Percentiles rank a stretch among this genome's conserved stretches.
Evolutionary conservation across 257 asterid species (phyloP).

Genomic region (Anisodus tanguticus): DNA sequence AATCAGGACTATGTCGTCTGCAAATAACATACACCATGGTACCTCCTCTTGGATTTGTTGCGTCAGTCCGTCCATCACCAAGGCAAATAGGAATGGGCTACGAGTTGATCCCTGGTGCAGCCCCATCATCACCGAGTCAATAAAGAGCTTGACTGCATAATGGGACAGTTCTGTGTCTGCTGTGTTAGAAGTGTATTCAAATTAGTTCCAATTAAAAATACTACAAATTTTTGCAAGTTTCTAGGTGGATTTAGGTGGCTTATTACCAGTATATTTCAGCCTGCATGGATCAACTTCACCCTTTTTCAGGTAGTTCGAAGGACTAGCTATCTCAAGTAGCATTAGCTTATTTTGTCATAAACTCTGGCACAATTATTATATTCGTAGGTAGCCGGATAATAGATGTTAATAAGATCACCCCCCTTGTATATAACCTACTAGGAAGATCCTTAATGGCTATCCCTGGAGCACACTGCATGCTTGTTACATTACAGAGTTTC

Average conservation of each 20-base stretch:
- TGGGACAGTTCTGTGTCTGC: neutral
- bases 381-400: neutral
- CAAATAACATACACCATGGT: no score
- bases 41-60: no score
- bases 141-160: neutral
- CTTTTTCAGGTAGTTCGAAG: neutral
- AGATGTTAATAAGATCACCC: neutral
- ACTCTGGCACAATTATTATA: neutral
- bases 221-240: neutral
- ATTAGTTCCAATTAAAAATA: constrained; percentile 16
- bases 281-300: neutral
- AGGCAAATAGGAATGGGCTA: no score
- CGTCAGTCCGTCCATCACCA: no score
- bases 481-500: neutral
- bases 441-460: constrained; percentile 15
- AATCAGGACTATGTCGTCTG: no score
- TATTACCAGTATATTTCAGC: neutral
- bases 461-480: neutral
- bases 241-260: neutral
- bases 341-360: neutral
- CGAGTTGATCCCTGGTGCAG: no score
- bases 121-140: neutral
- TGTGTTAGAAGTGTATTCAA: constrained; percentile 32
- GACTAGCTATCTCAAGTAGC: neutral
- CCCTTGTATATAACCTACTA: neutral